A percentile compares a stretch with the other conserved stretches of the same genome.
These are phyloP conservation scores for Ogataea kodamae DNA, from an alignment of 805 yeast genomes.

Conservation along the genomic window DNA sequence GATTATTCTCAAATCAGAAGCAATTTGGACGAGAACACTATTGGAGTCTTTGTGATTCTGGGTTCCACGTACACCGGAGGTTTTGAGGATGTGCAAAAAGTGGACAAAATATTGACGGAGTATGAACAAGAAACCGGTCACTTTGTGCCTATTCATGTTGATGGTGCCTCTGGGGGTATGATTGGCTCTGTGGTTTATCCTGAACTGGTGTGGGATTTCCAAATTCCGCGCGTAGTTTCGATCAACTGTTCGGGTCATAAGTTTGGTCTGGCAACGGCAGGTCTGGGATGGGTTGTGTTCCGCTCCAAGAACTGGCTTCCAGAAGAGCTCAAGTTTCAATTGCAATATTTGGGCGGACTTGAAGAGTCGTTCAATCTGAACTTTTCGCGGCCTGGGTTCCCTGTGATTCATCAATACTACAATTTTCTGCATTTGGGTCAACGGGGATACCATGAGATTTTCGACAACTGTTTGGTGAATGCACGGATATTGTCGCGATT, in stretches of 20 bases:
- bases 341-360: constrained; percentile 81
- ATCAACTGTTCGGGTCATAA: constrained; percentile 93
- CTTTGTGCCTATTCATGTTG: constrained; percentile 82
- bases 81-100: constrained; percentile 69
- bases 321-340: constrained; percentile 65
- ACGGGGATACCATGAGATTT: constrained; percentile 65
- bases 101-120: constrained; percentile 63
- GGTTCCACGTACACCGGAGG: constrained; percentile 95
- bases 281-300: constrained; percentile 92
- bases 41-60: constrained; percentile 82
- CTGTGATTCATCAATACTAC: constrained; percentile 83
- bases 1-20: constrained; percentile 59
- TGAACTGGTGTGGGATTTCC: constrained; percentile 79
- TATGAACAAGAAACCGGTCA: constrained; percentile 63
- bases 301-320: constrained; percentile 63
- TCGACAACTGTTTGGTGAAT: constrained; percentile 60
- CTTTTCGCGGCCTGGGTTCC: constrained; percentile 91
- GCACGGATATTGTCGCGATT: constrained; percentile 66
- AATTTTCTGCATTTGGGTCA: constrained; percentile 69
- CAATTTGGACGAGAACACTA: constrained; percentile 83
- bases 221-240: constrained; percentile 69
- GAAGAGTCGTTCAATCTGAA: constrained; percentile 85
- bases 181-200: constrained; percentile 84
- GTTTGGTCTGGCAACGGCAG: constrained; percentile 87
- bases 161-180: constrained; percentile 90